Evolutionary conservation across 2,329 filamentous ascomycete species (phyloP).

Genomic region (Cordyceps farinosa): DNA sequence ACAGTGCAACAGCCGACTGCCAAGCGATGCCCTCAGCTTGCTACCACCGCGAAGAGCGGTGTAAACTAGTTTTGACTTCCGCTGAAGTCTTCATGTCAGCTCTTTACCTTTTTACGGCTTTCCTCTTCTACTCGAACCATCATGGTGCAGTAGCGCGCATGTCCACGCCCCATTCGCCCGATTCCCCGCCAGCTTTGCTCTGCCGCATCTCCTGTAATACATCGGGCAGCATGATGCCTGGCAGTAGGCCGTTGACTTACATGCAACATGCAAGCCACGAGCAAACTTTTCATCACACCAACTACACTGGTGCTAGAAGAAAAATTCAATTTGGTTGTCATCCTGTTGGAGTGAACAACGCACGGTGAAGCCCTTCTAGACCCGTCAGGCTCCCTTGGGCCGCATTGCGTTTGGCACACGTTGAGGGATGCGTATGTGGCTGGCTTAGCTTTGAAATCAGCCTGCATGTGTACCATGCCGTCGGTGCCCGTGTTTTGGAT

Average conservation of each 20-base stretch:
- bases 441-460: neutral
- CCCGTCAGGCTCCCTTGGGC: constrained; percentile 16
- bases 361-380: neutral
- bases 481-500: no score
- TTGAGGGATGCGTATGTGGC: constrained; percentile 4
- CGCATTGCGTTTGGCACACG: constrained; percentile 16
- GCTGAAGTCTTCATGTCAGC: neutral
- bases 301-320: no score
- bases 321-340: neutral
- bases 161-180: neutral
- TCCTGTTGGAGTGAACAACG: neutral
- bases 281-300: constrained; percentile 9
- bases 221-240: constrained; percentile 5
- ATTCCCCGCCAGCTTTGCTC: neutral
- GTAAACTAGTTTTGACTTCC: neutral
- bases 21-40: neutral
- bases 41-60: constrained; percentile 4
- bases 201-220: neutral
- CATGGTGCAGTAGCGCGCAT: neutral
- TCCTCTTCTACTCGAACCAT: neutral
- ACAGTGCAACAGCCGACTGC: neutral
- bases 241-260: constrained; percentile 24
- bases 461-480: neutral
- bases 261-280: constrained; percentile 31
- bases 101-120: neutral